phyloP scores from a whole-genome alignment of 169 alveolate species.

The Babesia ovis region DNA sequence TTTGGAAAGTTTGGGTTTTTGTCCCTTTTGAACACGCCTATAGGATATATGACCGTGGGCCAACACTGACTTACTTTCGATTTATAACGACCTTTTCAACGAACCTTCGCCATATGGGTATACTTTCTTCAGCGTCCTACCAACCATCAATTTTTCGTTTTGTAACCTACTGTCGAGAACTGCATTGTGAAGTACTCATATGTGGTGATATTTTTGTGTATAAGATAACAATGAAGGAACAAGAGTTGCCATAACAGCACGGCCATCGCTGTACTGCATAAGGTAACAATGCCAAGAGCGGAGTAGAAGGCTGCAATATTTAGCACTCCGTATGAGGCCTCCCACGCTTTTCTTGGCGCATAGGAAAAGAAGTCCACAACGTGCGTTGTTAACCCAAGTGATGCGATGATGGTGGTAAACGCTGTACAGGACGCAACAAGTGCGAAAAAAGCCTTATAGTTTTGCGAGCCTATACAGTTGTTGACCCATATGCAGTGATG shows the following conservation, averaged over 20 bases:
- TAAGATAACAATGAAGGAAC: conserved; percentile 67
- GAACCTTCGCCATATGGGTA: conserved; percentile 32
- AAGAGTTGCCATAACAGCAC: conserved; percentile 67
- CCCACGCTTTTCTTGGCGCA: conserved; percentile 30
- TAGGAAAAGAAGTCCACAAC: conserved; percentile 1
- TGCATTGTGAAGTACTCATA: conserved; percentile 69
- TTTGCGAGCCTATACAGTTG: conserved; percentile 86
- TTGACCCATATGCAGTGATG: conserved; percentile 91
- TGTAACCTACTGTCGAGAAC: conserved; percentile 23
- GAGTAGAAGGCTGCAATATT: conserved; percentile 53
- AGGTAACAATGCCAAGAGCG: conserved; percentile 24
- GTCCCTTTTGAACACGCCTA: conserved; percentile 29
- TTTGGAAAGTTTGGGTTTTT: conserved; percentile 18
- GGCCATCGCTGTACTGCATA: conserved; percentile 29
- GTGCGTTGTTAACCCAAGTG: not conserved
- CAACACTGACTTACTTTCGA: conserved; percentile 2
- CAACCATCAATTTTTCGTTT: too few relatives aligned
- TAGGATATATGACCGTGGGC: not conserved
- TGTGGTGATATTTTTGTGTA: conserved; percentile 68
- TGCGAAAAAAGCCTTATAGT: conserved; percentile 67
- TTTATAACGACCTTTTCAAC: conserved; percentile 20
- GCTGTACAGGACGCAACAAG: conserved; percentile 16
- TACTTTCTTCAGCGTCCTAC: conserved; percentile 26
- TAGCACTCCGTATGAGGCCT: conserved; percentile 48
- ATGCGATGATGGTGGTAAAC: conserved; percentile 4